Evolutionary conservation across 108 stramenopile species (phyloP), one percentile per base, ranked within the genome.

Genomic region (Skeletonema menzelii): DNA sequence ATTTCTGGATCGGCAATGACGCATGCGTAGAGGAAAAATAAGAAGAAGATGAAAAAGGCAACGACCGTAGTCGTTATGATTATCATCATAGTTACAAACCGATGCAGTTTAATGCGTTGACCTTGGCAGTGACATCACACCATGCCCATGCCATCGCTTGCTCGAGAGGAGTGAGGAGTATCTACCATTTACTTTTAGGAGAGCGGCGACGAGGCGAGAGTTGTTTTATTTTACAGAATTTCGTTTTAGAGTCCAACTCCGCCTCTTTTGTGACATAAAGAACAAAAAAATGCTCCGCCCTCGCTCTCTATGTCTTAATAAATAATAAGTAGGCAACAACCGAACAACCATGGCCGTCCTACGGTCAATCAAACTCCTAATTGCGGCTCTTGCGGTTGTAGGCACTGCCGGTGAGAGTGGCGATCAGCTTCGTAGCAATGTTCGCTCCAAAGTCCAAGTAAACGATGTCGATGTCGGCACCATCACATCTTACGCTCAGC

Each of bases 1-100:
- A 37, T 59, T 13, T 77, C 64, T 27, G 76, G 70, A 31, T 82
- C 76, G 19, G 80, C 80, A 11, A 82, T 27, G 49, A 72, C 49
- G 73, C 75, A 82, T 0, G 49, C 59, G 37, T 82, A 82, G 47
- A 55, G 67, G 13, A 42, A 5, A 11, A 72, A 72, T 11, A 47
- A 58, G 20, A 65, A 49, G 63, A 72, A 11, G 38, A 71, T 3
- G 13, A 13, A n/a, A 49, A 67, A 55, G 0, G 30, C 13, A 27
- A 67, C 34, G 12, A 30, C 5, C 28, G 40, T 3, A 42, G 15
- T 42, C 40, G 40, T 42, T 42, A 42, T 3, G 40, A 42, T 42
- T 15, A 42, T 42, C 40, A 42, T 42, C 15, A 5, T 42, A n/a
- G 11, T 40, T 40, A n/a, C n/a, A n/a, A n/a, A n/a, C n/a, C n/a